Evolutionary conservation across 768 basidiomycete genomes (phyloP).

Genomic region (Tylopilus plumbeoviolaceoides): DNA sequence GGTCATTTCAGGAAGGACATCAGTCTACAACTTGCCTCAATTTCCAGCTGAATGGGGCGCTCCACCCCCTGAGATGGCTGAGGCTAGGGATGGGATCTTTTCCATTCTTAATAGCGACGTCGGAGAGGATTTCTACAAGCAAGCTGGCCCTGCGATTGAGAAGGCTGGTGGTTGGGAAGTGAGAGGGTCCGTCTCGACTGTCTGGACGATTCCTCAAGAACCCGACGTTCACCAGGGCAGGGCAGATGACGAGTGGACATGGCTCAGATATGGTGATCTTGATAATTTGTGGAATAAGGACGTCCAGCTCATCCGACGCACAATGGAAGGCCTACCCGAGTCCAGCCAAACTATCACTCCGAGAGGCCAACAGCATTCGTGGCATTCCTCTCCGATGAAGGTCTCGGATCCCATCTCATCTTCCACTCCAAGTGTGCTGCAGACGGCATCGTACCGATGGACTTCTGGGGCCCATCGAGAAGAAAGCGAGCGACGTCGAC

Average conservation of each 20-base stretch:
- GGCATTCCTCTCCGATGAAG: conserved; percentile 42
- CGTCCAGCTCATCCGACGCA: conserved; percentile 33
- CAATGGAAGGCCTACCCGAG: conserved; percentile 18
- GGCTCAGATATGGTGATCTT: no score
- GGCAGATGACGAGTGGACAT: no score
- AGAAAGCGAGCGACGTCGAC: neutral
- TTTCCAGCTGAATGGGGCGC: conserved; percentile 43
- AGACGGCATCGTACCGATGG: conserved; percentile 9
- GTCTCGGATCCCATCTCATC: conserved; percentile 45
- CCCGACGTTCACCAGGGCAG: no score
- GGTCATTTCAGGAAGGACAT: no score
- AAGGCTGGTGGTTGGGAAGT: no score
- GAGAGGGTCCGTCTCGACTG: conserved; percentile 32
- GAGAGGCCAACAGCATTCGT: conserved; percentile 21
- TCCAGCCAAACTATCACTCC: conserved; percentile 5
- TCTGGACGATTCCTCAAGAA: conserved; percentile 33
- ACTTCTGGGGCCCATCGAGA: conserved; percentile 21
- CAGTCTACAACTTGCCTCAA: no score
- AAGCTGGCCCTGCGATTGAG: no score
- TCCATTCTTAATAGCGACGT: no score
- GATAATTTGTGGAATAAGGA: conserved; percentile 26
- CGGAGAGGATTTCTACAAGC: no score
- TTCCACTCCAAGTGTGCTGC: conserved; percentile 27
- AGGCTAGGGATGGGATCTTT: conserved; percentile 20
- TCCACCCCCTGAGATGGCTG: conserved; percentile 35